A percentile compares a stretch with the other conserved stretches of the same genome.
Evolutionary conservation across 2,329 filamentous ascomycete genomes (phyloP).

Genomic region (Albophoma yamanashiensis): DNA sequence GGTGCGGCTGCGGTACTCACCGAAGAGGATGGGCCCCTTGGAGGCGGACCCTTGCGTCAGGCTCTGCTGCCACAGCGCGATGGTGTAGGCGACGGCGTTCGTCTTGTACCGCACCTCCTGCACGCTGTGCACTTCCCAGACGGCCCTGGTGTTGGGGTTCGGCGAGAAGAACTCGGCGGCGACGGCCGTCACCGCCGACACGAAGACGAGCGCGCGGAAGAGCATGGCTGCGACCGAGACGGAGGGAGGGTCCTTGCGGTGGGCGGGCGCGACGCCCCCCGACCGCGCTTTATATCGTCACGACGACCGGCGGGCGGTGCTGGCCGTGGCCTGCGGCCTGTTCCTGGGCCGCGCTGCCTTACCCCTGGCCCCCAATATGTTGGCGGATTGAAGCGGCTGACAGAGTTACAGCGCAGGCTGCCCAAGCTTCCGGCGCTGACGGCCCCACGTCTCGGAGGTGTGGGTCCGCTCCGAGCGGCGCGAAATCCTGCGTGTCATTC

Average conservation of each 20-base stretch:
- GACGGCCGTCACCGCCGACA: not conserved
- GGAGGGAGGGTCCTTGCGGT: not conserved
- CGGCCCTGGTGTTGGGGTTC: not conserved
- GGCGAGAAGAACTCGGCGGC: not conserved
- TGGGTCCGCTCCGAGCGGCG: not conserved
- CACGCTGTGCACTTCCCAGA: not conserved
- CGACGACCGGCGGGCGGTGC: not conserved
- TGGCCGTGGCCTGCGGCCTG: not conserved
- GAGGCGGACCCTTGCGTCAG: constrained; percentile 2
- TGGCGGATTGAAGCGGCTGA: not conserved
- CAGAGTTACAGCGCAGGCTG: too few species aligned
- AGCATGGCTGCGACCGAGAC: not conserved
- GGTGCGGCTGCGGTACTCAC: constrained; percentile 1
- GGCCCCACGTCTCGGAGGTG: not conserved
- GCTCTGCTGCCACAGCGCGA: constrained; percentile 14
- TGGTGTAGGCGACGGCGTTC: constrained; percentile 10
- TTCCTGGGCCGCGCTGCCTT: too few species aligned
- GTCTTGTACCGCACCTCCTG: constrained; percentile 13
- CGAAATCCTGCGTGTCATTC: not conserved
- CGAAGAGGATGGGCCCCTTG: constrained; percentile 3
- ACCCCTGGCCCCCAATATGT: not conserved
- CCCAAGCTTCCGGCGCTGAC: not conserved
- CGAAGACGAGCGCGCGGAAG: not conserved
- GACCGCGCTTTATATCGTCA: not conserved
- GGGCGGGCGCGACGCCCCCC: not conserved